Evolutionary conservation across 1,284 basidiomycete genomes (phyloP).

Genomic region (Austroboletus sp.): DNA sequence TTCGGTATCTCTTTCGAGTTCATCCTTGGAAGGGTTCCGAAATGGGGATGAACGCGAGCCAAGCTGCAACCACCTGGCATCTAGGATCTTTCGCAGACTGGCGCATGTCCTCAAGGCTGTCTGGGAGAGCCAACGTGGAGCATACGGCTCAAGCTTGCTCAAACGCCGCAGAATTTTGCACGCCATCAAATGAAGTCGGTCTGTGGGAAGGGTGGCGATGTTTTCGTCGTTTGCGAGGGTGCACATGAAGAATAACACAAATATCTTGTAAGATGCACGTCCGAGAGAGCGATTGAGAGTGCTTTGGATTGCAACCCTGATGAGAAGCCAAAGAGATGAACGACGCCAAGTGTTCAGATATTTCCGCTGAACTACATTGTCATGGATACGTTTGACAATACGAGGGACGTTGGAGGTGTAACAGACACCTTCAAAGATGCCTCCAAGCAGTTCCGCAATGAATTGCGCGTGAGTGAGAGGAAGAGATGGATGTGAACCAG

Average conservation of each 20-base stretch:
- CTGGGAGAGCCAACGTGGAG: not conserved
- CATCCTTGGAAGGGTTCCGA: not conserved
- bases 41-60: not conserved
- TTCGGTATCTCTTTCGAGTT: not conserved
- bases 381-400: not conserved
- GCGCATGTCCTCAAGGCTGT: not conserved
- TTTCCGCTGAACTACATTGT: not conserved
- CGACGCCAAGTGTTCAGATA: not conserved
- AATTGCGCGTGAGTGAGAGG: not conserved
- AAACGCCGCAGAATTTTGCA: not conserved
- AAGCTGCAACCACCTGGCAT: not conserved
- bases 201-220: not conserved
- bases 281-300: not conserved
- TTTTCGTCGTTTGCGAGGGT: not conserved
- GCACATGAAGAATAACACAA: not conserved
- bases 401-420: not conserved
- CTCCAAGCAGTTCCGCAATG: not conserved
- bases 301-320: not conserved
- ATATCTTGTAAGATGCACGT: not conserved
- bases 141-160: not conserved
- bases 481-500: not conserved
- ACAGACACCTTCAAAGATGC: not conserved
- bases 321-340: too few species aligned
- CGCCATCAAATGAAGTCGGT: not conserved
- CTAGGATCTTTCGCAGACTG: not conserved